These are phyloP conservation scores for Brettanomyces anomalus DNA, from an alignment of 805 yeast species.

Conservation along the genomic window DNA sequence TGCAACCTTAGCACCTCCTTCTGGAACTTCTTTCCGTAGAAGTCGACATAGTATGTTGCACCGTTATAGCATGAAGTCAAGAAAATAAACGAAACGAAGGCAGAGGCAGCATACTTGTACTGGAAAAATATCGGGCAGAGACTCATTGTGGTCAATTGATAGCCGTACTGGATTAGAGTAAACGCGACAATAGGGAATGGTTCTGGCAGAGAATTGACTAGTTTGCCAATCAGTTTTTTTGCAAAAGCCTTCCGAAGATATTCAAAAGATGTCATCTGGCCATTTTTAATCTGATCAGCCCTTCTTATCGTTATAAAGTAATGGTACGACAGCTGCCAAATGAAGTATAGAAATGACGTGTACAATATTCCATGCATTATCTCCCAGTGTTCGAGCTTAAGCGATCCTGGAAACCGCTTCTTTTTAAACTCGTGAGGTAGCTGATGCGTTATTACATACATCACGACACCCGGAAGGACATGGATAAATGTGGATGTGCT, in stretches of 20 bases:
- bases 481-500: slow-evolving; percentile 89
- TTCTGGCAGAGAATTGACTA: slow-evolving; percentile 76
- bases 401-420: slow-evolving; percentile 73
- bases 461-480: slow-evolving; percentile 78
- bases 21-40: slow-evolving; percentile 83
- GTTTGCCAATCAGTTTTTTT: slow-evolving; percentile 54
- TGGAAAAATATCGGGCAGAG: slow-evolving; percentile 85
- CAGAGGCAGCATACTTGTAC: slow-evolving; percentile 54
- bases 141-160: slow-evolving; percentile 80
- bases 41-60: slow-evolving; percentile 88
- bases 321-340: slow-evolving; percentile 89
- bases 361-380: slow-evolving; percentile 59
- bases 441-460: slow-evolving; percentile 81
- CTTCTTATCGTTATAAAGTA: slow-evolving; percentile 80
- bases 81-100: slow-evolving; percentile 66
- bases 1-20: slow-evolving; percentile 71
- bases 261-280: slow-evolving; percentile 81
- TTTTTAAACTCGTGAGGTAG: slow-evolving; percentile 40
- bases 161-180: slow-evolving; percentile 76
- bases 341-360: slow-evolving; percentile 74
- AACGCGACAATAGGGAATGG: slow-evolving; percentile 84
- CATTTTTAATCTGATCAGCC: slow-evolving; percentile 74
- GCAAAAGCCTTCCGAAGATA: slow-evolving; percentile 68
- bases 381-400: slow-evolving; percentile 60
- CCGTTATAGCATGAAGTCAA: slow-evolving; percentile 82